These are phyloP conservation scores for Rhizopus delemar DNA, from an alignment of 371 early-diverging fungal genomes.

Conservation along the genomic window DNA sequence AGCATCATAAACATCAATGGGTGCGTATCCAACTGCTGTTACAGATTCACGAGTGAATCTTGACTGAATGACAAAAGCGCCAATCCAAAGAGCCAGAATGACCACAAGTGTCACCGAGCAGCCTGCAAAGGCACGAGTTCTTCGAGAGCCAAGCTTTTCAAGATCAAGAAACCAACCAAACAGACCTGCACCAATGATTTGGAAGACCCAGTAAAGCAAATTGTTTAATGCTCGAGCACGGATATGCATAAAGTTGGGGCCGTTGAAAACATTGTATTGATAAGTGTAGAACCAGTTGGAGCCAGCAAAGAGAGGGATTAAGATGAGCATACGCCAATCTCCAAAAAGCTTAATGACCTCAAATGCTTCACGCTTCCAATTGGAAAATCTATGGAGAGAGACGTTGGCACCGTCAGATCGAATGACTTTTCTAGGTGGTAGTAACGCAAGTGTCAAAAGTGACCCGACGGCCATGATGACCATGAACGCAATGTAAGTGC, in stretches of 20 bases:
- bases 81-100: constrained; percentile 59
- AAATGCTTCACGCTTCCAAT: constrained; percentile 50
- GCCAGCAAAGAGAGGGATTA: constrained; percentile 69
- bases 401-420: constrained; percentile 67
- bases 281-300: constrained; percentile 80
- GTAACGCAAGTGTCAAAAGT: constrained; percentile 51
- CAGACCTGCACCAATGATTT: constrained; percentile 63
- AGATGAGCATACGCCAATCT: constrained; percentile 63
- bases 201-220: constrained; percentile 68
- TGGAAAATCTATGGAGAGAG: constrained; percentile 55
- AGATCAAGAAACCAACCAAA: constrained; percentile 62
- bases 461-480: constrained; percentile 65
- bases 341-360: constrained; percentile 62
- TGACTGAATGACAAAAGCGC: constrained; percentile 56
- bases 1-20: constrained; percentile 32
- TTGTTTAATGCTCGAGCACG: constrained; percentile 70
- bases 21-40: constrained; percentile 2
- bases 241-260: constrained; percentile 47
- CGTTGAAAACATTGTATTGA: constrained; percentile 48
- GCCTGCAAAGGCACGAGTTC: constrained; percentile 55
- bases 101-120: constrained; percentile 43
- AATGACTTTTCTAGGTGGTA: constrained; percentile 61
- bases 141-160: constrained; percentile 38
- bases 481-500: constrained; percentile 69
- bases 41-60: constrained; percentile 37